Conservation (phyloP, 139 green algal species). For the Astrephomene gubernaculifera region DNA sequence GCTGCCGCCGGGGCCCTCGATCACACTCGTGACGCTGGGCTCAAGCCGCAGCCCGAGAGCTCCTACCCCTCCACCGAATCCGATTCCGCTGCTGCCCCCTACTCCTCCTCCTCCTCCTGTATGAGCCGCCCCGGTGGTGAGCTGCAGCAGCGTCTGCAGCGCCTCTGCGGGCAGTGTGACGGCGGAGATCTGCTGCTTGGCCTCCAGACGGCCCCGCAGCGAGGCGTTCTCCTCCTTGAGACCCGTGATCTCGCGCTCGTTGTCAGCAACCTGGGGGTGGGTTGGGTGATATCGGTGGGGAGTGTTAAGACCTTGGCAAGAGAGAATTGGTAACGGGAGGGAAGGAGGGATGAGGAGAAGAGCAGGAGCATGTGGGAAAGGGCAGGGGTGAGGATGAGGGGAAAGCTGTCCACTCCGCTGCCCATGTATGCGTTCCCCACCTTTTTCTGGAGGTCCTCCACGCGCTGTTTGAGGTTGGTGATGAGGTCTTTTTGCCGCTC, state of each 20-base stretch:
- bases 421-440: slow-evolving; percentile 14
- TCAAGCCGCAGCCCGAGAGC: no score
- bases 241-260: slow-evolving; percentile 18
- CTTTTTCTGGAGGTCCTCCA: slow-evolving; percentile 36
- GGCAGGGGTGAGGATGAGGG: no score
- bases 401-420: no score
- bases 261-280: neutral
- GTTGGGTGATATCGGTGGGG: no score
- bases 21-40: no score
- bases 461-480: slow-evolving; percentile 30
- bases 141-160: slow-evolving; percentile 31
- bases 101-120: neutral
- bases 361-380: no score
- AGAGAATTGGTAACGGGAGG: no score
- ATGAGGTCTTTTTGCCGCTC: slow-evolving; percentile 64
- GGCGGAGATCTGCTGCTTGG: neutral
- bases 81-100: neutral
- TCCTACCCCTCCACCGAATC: no score
- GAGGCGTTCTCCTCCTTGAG: slow-evolving; percentile 44
- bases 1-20: no score
- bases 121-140: no score
- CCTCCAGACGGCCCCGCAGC: slow-evolving; percentile 28
- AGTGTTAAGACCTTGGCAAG: no score
- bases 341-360: no score
- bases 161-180: slow-evolving; percentile 12